Evolutionary conservation across 768 basidiomycete genomes (phyloP).

Genomic region (Rhizopogon sp.): DNA sequence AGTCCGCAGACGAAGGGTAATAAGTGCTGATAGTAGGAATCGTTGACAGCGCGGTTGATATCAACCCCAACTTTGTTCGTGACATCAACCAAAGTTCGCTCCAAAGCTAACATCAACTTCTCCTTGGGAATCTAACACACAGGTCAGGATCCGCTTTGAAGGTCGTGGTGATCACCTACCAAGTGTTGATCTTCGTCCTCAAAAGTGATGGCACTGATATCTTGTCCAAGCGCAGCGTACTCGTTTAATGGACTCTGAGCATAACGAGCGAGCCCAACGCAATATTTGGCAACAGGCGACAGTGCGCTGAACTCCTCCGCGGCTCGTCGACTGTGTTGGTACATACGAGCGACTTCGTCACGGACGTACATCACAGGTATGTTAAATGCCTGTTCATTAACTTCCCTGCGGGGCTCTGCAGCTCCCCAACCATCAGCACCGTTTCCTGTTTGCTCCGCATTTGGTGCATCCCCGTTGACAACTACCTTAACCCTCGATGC

Average conservation of each 20-base stretch:
- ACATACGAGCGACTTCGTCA: conserved; percentile 92
- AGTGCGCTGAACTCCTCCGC: conserved; percentile 78
- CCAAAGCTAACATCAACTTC: conserved; percentile 75
- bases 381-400: conserved; percentile 42
- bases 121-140: conserved; percentile 72
- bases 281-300: conserved; percentile 80
- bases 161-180: conserved; percentile 36
- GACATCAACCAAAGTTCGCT: conserved; percentile 84
- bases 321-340: conserved; percentile 86
- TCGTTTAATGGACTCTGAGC: conserved; percentile 93
- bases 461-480: conserved; percentile 27
- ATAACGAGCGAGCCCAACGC: conserved; percentile 90
- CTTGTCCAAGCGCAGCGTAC: conserved; percentile 82
- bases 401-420: conserved; percentile 19
- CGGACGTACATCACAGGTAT: conserved; percentile 79
- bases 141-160: conserved; percentile 4
- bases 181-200: conserved; percentile 84
- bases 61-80: conserved; percentile 94
- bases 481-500: conserved; percentile 59
- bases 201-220: conserved; percentile 79
- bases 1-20: conserved; percentile 90
- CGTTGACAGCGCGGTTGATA: conserved; percentile 88
- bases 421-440: conserved; percentile 22
- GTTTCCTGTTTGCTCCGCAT: conserved; percentile 9
- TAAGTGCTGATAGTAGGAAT: conserved; percentile 83